Evolutionary conservation across 768 basidiomycete species (phyloP).

Genomic region (Serpula lacrymans): DNA sequence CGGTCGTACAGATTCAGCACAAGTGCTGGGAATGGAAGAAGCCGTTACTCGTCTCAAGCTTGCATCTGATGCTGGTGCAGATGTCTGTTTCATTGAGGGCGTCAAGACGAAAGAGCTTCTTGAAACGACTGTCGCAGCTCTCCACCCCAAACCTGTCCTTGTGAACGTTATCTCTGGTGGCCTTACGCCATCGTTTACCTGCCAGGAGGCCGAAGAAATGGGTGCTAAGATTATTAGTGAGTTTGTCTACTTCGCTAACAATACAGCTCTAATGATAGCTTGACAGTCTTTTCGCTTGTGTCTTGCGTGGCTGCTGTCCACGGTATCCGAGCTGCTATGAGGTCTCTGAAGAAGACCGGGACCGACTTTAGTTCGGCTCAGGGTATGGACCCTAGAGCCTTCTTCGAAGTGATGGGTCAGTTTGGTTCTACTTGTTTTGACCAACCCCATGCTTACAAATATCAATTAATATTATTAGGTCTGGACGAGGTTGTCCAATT

Average conservation of each 20-base stretch:
- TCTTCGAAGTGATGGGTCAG: constrained; percentile 76
- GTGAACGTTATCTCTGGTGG: constrained; percentile 81
- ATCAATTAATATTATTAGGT: constrained; percentile 35
- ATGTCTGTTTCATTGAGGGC: constrained; percentile 81
- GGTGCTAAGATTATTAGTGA: constrained; percentile 78
- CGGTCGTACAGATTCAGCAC: constrained; percentile 75
- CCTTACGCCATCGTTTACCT: constrained; percentile 71
- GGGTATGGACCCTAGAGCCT: constrained; percentile 75
- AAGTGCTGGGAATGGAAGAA: constrained; percentile 78
- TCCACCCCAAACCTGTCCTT: constrained; percentile 74
- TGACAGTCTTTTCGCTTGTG: constrained; percentile 68
- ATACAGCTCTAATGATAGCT: constrained; percentile 1
- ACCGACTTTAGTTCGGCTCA: constrained; percentile 60
- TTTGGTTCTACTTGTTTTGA: background rate
- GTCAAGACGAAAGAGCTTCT: constrained; percentile 67
- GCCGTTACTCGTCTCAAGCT: constrained; percentile 62
- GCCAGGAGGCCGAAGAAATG: constrained; percentile 60
- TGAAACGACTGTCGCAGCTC: constrained; percentile 57
- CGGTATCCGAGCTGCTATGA: constrained; percentile 76
- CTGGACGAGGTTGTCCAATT: constrained; percentile 51
- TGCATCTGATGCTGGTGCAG: constrained; percentile 70
- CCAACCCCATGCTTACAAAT: background rate
- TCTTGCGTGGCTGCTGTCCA: constrained; percentile 77
- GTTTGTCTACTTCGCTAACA: constrained; percentile 15
- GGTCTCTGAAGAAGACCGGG: constrained; percentile 70